Evolutionary conservation across 148 eudicot genomes (phyloP), one percentile per base, ranked within the genome.

Genomic region (Rhododendron molle): DNA sequence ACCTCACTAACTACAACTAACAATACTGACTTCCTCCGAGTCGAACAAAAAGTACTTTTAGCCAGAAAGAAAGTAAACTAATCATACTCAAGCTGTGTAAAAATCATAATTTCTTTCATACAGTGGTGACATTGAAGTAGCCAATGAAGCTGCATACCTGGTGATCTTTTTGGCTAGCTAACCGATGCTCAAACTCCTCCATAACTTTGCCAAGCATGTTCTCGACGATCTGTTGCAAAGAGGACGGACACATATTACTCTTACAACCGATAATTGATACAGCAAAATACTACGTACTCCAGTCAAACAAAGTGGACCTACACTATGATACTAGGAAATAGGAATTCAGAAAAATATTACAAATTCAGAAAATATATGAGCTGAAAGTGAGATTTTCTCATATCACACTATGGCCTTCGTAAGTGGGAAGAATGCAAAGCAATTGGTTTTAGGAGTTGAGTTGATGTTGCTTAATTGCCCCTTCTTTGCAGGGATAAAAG

Each of bases 131-230:
- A 82, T 65, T 56, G 7, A 44, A 32, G 47, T 28, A 44, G 40
- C n/a, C 11, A 16, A 65, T 28, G 34, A 1, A 90, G 85, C 81
- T 54, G 77, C 91, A 54, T 87, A 96, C 99, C 91, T 88, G 86
- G 71, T 69, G 74, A 69, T 86, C 94, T 78, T 81, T 49, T 86
- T 93, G 94, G 87, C 82, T 83, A 52, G 86, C 89, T 62, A 94
- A 46, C 44, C 93, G 93, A 36, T 89, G 90, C 87, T 95, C 95
- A 89, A 92, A 94, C 87, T 96, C 98, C 89, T 95, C 99, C 92
- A 91, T 86, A 60, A 96, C 90, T 90, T 91, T 95, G 80, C 90
- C 92, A 36, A 96, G 90, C 86, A 92, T 90, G 80, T 88, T 83
- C 85, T 94, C 98, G 76, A 96, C 92, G 83, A 96, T 90, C 98